Evolutionary conservation across 2,329 filamentous ascomycete species (phyloP).

Genomic region (Calycina herbarum): DNA sequence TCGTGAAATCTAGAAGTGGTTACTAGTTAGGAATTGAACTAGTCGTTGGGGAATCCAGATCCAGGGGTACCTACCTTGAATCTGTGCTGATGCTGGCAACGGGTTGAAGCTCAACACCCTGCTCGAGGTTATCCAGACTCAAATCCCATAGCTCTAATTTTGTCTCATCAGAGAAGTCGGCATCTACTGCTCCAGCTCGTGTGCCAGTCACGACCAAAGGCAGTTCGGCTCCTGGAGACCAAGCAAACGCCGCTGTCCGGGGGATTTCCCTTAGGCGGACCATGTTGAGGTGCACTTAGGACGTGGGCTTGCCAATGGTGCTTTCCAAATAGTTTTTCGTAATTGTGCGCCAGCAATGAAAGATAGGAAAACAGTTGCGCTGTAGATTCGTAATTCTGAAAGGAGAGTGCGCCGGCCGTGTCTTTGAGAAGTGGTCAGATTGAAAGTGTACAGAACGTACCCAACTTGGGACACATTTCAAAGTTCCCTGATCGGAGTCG

Average conservation of each 20-base stretch:
- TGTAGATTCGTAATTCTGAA: conserved; percentile 21
- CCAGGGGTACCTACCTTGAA: conserved; percentile 66
- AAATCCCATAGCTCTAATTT: conserved; percentile 97
- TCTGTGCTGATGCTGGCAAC: conserved; percentile 82
- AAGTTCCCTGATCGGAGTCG: background rate
- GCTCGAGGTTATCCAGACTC: conserved; percentile 72
- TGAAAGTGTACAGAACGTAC: conserved; percentile 6
- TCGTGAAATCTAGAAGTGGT: conserved; percentile 77
- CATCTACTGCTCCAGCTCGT: conserved; percentile 90
- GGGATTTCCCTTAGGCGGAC: conserved; percentile 95
- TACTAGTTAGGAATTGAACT: background rate
- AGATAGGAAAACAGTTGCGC: conserved; percentile 9
- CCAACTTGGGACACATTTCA: conserved; percentile 1
- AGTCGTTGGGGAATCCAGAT: background rate
- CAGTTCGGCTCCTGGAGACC: conserved; percentile 78
- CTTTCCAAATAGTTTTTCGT: conserved; percentile 13
- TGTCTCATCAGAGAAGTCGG: conserved; percentile 96
- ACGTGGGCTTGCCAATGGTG: conserved; percentile 15
- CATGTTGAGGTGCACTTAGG: conserved; percentile 54
- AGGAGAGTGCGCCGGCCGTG: conserved; percentile 23
- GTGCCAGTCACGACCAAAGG: conserved; percentile 92
- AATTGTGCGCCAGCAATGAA: conserved; percentile 13
- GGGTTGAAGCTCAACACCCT: conserved; percentile 81
- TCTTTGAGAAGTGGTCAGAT: conserved; percentile 12
- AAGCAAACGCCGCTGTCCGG: conserved; percentile 94